Conservation (phyloP, 352 stramenopile species). For the Phytophthora crassamura region DNA sequence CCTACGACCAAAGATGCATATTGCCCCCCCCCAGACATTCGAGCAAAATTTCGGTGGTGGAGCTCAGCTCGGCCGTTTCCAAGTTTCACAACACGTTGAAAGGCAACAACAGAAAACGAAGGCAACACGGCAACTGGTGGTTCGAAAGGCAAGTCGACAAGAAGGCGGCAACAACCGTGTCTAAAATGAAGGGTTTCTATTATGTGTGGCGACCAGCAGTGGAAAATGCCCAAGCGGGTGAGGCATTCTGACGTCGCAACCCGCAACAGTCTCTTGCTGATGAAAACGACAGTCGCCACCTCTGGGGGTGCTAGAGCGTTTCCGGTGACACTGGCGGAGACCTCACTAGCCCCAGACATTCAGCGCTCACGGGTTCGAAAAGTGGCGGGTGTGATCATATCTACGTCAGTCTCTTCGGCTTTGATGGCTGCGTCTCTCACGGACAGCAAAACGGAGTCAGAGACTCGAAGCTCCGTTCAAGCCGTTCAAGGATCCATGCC, state of each 20-base stretch:
- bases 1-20: too few species aligned
- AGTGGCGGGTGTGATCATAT: slow-evolving; percentile 1
- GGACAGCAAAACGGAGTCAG: slow-evolving; percentile 20
- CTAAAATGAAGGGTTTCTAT: not conserved
- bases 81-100: too few species aligned
- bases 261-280: not conserved
- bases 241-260: slow-evolving; percentile 6
- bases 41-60: too few species aligned
- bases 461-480: not conserved
- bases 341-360: slow-evolving; percentile 12
- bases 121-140: too few species aligned
- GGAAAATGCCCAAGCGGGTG: too few species aligned
- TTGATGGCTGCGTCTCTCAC: slow-evolving; percentile 20
- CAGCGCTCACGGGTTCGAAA: slow-evolving; percentile 15
- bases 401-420: slow-evolving; percentile 9
- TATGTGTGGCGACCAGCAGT: too few species aligned
- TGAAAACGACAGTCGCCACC: not conserved
- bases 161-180: too few species aligned
- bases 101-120: too few species aligned
- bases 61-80: too few species aligned
- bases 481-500: slow-evolving; percentile 1
- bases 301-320: not conserved
- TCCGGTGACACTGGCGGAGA: not conserved
- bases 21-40: too few species aligned
- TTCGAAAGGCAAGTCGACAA: too few species aligned